Percentiles rank a stretch among this genome's conserved stretches.
These are phyloP conservation scores for Coemansia asiatica DNA, from an alignment of 192 early-diverging fungal species.

Conservation along the genomic window DNA sequence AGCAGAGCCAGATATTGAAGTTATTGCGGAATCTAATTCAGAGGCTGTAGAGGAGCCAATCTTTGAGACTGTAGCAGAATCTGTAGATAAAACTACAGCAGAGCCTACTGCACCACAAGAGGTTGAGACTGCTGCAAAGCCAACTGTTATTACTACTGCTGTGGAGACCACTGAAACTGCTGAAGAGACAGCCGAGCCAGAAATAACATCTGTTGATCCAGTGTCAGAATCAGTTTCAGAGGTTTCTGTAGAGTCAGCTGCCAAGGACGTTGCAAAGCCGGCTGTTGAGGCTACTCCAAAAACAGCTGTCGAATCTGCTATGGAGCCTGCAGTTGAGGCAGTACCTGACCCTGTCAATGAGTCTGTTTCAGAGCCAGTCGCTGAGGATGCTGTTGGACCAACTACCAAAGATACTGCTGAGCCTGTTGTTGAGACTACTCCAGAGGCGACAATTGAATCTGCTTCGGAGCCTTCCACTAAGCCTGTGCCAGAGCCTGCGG, in stretches of 20 bases:
- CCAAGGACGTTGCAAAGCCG: conserved; percentile 4
- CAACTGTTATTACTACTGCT: too few species aligned
- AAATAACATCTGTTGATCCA: too few species aligned
- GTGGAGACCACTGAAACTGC: too few species aligned
- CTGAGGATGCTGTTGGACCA: neutral
- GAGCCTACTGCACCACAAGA: neutral
- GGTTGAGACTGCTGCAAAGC: neutral
- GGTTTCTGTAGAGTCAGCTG: neutral
- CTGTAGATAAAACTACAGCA: neutral
- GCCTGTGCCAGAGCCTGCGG: too few species aligned
- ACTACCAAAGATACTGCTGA: neutral
- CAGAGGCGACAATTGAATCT: neutral
- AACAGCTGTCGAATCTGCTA: neutral
- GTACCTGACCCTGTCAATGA: neutral
- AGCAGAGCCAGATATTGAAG: neutral
- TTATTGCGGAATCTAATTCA: too few species aligned
- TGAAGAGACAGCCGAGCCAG: too few species aligned
- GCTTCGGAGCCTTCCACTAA: neutral
- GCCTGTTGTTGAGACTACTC: neutral
- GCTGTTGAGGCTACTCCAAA: conserved; percentile 1
- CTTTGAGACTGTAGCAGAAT: neutral
- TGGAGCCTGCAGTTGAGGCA: neutral
- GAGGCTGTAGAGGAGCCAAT: neutral
- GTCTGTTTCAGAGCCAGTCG: neutral
- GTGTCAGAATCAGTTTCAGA: neutral